phyloP scores from a whole-genome alignment of 1,284 basidiomycete genomes.

The Blastosporella zonata region DNA sequence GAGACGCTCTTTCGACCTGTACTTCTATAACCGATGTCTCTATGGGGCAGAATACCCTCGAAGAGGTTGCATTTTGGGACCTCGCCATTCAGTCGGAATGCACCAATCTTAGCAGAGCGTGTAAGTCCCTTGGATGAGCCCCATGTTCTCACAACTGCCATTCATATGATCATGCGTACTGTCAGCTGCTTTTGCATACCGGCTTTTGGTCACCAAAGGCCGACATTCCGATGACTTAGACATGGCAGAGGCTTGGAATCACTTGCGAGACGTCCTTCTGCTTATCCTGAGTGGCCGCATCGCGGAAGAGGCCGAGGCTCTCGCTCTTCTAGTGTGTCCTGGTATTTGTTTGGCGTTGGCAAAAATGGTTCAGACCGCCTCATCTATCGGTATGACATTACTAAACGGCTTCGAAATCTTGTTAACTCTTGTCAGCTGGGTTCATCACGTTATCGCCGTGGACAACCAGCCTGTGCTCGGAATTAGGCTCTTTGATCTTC shows the following conservation, averaged over 20 bases:
- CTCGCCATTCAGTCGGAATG: constrained; percentile 24
- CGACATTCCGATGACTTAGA: constrained; percentile 32
- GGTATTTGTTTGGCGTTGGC: constrained; percentile 47
- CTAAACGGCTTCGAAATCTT: not conserved
- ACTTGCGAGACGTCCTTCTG: constrained; percentile 47
- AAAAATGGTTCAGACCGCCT: constrained; percentile 32
- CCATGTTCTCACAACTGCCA: not conserved
- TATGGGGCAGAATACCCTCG: constrained; percentile 14
- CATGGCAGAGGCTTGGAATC: constrained; percentile 52
- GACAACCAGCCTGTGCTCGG: constrained; percentile 39
- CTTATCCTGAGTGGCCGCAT: constrained; percentile 43
- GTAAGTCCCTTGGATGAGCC: constrained; percentile 27
- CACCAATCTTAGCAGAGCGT: constrained; percentile 32
- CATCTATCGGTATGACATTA: constrained; percentile 31
- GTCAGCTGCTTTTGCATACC: constrained; percentile 53
- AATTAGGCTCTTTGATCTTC: constrained; percentile 23
- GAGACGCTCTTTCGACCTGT: constrained; percentile 30
- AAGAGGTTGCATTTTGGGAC: constrained; percentile 27
- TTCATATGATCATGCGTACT: no score
- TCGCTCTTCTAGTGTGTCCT: constrained; percentile 47
- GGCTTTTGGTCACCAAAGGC: constrained; percentile 31
- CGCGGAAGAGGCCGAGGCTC: constrained; percentile 41
- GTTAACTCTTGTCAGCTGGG: constrained; percentile 22
- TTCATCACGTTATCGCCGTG: constrained; percentile 45
- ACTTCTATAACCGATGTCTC: constrained; percentile 25